A percentile compares a stretch with the other conserved stretches of the same genome.
These are phyloP conservation scores for Pisolithus tinctorius DNA, from an alignment of 768 basidiomycete species.

Conservation along the genomic window DNA sequence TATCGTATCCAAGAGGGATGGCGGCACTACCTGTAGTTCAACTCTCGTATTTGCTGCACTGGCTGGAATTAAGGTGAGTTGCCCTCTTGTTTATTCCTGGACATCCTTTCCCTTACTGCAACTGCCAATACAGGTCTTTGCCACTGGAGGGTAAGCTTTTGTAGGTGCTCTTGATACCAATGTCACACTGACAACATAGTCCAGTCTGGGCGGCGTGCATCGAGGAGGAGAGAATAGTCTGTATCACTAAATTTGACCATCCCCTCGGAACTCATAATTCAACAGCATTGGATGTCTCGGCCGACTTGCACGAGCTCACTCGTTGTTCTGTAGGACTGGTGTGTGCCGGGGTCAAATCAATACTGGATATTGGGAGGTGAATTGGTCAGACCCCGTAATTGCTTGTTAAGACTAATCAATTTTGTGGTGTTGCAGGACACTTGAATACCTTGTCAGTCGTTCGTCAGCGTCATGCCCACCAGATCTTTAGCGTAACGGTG, in stretches of 20 bases:
- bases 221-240: constrained; percentile 63
- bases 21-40: constrained; percentile 76
- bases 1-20: constrained; percentile 60
- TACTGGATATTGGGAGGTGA: constrained; percentile 84
- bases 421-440: constrained; percentile 42
- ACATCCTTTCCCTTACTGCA: neutral
- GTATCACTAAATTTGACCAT: constrained; percentile 8
- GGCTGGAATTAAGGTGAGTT: constrained; percentile 75
- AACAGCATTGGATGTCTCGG: constrained; percentile 89
- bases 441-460: constrained; percentile 64
- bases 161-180: neutral
- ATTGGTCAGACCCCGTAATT: constrained; percentile 6
- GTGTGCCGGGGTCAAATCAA: constrained; percentile 91
- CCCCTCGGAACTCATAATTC: neutral
- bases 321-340: constrained; percentile 88
- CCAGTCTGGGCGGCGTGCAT: constrained; percentile 79
- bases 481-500: neutral
- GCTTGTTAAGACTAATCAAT: neutral
- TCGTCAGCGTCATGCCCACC: neutral
- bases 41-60: constrained; percentile 70
- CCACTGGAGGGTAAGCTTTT: constrained; percentile 79
- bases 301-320: constrained; percentile 85
- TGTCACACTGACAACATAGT: constrained; percentile 5
- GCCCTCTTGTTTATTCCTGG: neutral
- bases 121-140: constrained; percentile 54